phyloP scores from a whole-genome alignment of 345 rosid species.

The Nephelium lappaceum region DNA sequence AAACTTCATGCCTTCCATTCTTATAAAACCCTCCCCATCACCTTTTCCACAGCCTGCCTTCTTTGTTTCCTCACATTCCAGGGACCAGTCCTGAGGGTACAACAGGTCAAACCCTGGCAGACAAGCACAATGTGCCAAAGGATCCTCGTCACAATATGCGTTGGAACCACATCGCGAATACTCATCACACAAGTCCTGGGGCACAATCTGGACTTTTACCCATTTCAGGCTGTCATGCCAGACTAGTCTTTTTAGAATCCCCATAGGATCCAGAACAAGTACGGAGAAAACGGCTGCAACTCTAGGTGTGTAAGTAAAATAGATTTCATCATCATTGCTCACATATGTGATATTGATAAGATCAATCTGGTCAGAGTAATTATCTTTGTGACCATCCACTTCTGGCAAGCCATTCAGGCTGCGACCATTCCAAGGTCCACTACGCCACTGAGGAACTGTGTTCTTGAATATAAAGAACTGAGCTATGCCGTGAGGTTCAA shows the following conservation, averaged over 20 bases:
- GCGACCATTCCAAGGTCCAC: slow-evolving; percentile 21
- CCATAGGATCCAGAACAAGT: neutral
- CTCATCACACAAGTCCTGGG: slow-evolving; percentile 28
- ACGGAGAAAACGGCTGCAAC: neutral
- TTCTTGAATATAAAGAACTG: neutral
- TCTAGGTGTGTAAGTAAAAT: neutral
- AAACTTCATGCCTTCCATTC: neutral
- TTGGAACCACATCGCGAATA: slow-evolving; percentile 22
- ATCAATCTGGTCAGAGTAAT: neutral
- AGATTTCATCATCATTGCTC: neutral
- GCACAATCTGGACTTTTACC: neutral
- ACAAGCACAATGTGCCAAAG: slow-evolving; percentile 11
- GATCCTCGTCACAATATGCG: slow-evolving; percentile 4
- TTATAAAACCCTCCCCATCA: slow-evolving; percentile 6
- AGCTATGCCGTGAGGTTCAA: slow-evolving; percentile 9
- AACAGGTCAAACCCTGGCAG: slow-evolving; percentile 14
- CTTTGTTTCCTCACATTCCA: neutral
- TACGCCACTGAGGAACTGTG: neutral
- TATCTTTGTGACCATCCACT: neutral
- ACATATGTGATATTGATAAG: neutral
- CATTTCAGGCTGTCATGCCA: slow-evolving; percentile 19
- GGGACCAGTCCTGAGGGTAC: neutral
- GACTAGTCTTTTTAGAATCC: neutral
- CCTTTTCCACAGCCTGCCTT: slow-evolving; percentile 6
- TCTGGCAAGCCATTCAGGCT: neutral